Evolutionary conservation across 2,329 filamentous ascomycete genomes (phyloP).

Genomic region (Teratosphaeria nubilosa): DNA sequence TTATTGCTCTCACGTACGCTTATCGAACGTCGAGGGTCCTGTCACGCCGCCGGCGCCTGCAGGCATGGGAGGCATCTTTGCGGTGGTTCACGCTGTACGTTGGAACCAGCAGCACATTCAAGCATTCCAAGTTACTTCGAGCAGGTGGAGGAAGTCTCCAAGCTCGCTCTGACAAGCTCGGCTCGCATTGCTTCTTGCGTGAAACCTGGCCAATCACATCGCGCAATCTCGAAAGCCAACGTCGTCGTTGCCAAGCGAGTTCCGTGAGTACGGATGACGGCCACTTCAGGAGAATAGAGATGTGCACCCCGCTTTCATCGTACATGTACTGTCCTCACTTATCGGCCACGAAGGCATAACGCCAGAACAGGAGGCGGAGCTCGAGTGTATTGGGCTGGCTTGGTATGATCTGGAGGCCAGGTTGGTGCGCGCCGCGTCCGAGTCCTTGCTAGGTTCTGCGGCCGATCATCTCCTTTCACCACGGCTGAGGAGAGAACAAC

Average conservation of each 20-base stretch:
- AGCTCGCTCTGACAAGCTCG: neutral
- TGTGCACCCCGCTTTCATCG: neutral
- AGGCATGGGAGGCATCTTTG: conserved; percentile 24
- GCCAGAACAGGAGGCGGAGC: neutral
- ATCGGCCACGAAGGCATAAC: neutral
- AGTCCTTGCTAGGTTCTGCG: neutral
- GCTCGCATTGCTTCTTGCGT: neutral
- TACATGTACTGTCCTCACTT: neutral
- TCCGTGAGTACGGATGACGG: neutral
- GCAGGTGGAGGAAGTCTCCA: neutral
- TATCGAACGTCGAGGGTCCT: conserved; percentile 60
- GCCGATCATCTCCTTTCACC: conserved; percentile 1
- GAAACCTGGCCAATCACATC: neutral
- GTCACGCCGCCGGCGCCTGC: conserved; percentile 18
- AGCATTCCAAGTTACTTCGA: neutral
- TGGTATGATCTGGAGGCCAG: neutral
- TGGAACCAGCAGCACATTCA: neutral
- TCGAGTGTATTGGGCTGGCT: neutral
- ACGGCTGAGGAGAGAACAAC: neutral
- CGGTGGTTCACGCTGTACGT: neutral
- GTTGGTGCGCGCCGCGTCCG: neutral
- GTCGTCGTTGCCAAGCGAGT: neutral
- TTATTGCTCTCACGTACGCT: conserved; percentile 43
- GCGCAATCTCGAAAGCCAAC: neutral
- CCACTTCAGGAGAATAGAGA: neutral